phyloP scores from a whole-genome alignment of 2,329 filamentous ascomycete genomes.

The Cladosporium sp. region DNA sequence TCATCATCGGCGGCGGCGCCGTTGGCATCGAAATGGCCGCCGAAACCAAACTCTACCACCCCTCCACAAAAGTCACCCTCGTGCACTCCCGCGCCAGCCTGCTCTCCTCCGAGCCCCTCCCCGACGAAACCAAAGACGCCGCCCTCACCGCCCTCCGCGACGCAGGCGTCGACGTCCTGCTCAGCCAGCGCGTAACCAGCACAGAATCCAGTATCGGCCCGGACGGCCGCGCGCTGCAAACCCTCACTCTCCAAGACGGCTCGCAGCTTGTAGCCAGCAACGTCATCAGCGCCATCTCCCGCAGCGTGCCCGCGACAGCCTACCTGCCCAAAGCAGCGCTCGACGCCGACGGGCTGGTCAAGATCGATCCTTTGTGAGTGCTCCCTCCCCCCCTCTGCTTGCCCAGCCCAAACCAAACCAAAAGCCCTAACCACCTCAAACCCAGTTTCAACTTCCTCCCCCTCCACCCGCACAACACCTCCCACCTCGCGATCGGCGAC shows the following conservation, averaged over 20 bases:
- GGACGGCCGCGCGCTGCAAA: constrained; percentile 36
- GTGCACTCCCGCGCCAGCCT: constrained; percentile 66
- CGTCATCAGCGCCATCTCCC: constrained; percentile 65
- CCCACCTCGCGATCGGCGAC: constrained; percentile 67
- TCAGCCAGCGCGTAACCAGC: constrained; percentile 53
- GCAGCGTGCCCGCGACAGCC: constrained; percentile 53
- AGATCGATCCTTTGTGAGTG: constrained; percentile 51
- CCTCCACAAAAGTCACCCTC: constrained; percentile 61
- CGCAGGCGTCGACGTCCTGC: constrained; percentile 58
- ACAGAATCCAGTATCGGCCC: constrained; percentile 42
- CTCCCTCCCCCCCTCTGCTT: too few relatives aligned
- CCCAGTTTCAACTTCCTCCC: constrained; percentile 50
- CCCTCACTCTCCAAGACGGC: constrained; percentile 56
- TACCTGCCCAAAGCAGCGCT: constrained; percentile 56
- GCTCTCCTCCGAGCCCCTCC: constrained; percentile 66
- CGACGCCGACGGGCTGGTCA: constrained; percentile 60
- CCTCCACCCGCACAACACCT: constrained; percentile 49
- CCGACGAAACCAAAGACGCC: constrained; percentile 61
- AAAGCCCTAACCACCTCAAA: constrained; percentile 4
- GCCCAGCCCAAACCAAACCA: neutral
- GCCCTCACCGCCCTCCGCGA: constrained; percentile 54
- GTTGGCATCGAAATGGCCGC: constrained; percentile 79
- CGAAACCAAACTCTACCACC: constrained; percentile 64
- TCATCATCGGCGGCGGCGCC: constrained; percentile 70
- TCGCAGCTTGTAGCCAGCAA: constrained; percentile 54